phyloP scores from a whole-genome alignment of 345 rosid genomes.

The Brassica incana region DNA sequence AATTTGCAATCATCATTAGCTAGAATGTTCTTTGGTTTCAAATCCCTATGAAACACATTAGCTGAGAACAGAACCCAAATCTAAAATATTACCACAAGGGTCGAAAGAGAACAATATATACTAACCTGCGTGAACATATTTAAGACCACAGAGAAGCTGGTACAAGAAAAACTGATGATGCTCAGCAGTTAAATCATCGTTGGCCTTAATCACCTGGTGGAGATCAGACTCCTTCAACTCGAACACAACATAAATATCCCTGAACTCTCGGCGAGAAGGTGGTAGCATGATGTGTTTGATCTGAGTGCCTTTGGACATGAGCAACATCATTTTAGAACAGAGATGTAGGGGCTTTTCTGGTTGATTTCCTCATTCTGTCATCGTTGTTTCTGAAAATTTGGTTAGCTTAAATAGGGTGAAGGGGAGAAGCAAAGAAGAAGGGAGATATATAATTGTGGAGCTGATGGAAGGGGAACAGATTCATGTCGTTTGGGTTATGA shows the following conservation, averaged over 20 bases:
- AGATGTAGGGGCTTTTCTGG: too few relatives aligned
- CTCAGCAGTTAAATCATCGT: neutral
- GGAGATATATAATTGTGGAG: too few relatives aligned
- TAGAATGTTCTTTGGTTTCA: neutral
- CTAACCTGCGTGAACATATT: neutral
- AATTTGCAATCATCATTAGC: neutral
- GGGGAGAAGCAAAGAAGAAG: too few relatives aligned
- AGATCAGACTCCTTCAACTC: neutral
- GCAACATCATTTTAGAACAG: too few relatives aligned
- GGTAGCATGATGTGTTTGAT: neutral
- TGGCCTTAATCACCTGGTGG: neutral
- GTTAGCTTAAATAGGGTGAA: too few relatives aligned
- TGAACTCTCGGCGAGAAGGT: neutral
- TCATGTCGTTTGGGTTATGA: too few relatives aligned
- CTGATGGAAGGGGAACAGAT: too few relatives aligned
- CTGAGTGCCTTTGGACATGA: neutral
- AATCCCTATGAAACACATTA: neutral
- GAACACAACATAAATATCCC: neutral
- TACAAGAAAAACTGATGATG: neutral
- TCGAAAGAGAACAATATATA: neutral
- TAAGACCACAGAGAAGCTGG: neutral
- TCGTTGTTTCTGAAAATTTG: too few relatives aligned
- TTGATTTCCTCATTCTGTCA: too few relatives aligned
- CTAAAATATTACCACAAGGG: neutral
- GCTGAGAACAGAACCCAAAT: neutral